Conservation (phyloP, 2,329 filamentous ascomycete genomes). For the Xylaria sp. region DNA sequence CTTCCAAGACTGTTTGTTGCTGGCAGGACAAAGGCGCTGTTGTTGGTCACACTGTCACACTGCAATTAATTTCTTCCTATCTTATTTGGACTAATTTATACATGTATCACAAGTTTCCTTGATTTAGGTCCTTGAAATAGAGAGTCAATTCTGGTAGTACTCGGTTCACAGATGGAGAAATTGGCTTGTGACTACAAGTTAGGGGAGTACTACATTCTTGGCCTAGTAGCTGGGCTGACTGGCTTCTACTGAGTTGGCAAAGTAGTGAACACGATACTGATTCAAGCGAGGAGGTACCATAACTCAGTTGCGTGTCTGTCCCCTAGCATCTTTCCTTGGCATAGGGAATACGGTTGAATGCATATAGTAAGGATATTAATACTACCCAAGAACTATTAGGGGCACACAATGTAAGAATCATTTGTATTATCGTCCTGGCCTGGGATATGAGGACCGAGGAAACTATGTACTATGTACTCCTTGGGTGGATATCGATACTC, state of each 20-base stretch:
- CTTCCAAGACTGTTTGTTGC: neutral
- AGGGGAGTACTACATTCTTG: neutral
- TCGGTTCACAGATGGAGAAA: neutral
- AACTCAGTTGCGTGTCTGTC: neutral
- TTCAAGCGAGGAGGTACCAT: neutral
- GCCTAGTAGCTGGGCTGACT: neutral
- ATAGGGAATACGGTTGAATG: neutral
- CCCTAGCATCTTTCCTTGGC: neutral
- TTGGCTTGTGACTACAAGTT: neutral
- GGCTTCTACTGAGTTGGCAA: neutral
- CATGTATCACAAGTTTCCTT: conserved; percentile 1
- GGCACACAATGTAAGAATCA: neutral
- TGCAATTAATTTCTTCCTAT: neutral
- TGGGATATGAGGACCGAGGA: neutral
- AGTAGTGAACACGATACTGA: no score
- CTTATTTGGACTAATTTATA: neutral
- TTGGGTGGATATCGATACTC: neutral
- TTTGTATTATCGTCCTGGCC: neutral
- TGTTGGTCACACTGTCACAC: neutral
- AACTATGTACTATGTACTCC: conserved; percentile 1
- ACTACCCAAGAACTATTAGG: neutral
- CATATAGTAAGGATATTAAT: neutral
- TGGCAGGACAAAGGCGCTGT: neutral
- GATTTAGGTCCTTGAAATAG: neutral
- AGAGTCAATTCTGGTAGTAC: neutral